Evolutionary conservation across 2,329 filamentous ascomycete species (phyloP).

Genomic region (Aspergillus sp.): DNA sequence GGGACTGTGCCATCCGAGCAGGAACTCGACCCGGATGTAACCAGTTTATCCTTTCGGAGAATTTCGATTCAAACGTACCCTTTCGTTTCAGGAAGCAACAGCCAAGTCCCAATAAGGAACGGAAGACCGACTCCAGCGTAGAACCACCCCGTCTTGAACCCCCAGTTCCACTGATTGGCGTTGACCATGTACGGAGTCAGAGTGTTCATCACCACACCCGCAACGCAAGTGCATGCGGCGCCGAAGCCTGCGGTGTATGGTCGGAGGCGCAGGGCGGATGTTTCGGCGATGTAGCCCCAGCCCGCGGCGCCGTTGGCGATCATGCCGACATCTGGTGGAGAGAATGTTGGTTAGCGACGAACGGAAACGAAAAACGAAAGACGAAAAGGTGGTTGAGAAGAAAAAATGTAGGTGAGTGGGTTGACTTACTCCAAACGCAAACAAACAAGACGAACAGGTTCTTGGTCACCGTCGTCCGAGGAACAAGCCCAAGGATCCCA

Average conservation of each 20-base stretch:
- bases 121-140: slow-evolving; percentile 15
- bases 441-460: slow-evolving; percentile 12
- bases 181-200: slow-evolving; percentile 18
- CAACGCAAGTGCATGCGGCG: slow-evolving; percentile 15
- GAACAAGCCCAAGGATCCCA: slow-evolving; percentile 8
- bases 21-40: too few relatives aligned
- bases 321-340: slow-evolving; percentile 27
- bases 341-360: too few relatives aligned
- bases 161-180: slow-evolving; percentile 19
- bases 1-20: too few relatives aligned
- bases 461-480: slow-evolving; percentile 1
- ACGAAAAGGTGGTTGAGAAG: too few relatives aligned
- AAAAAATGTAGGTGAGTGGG: background rate
- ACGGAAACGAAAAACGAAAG: too few relatives aligned
- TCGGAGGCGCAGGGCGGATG: slow-evolving; percentile 42
- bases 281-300: slow-evolving; percentile 40
- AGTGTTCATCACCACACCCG: slow-evolving; percentile 11
- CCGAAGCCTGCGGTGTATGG: slow-evolving; percentile 22
- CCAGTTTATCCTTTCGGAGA: too few relatives aligned
- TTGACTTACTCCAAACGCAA: slow-evolving; percentile 16
- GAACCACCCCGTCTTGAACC: slow-evolving; percentile 19
- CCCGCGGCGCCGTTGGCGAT: slow-evolving; percentile 32
- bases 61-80: background rate
- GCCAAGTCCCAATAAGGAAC: slow-evolving; percentile 14
- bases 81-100: slow-evolving; percentile 17